These are phyloP conservation scores for Penicillium odoratum DNA, from an alignment of 495 filamentous ascomycete genomes.

Conservation along the genomic window DNA sequence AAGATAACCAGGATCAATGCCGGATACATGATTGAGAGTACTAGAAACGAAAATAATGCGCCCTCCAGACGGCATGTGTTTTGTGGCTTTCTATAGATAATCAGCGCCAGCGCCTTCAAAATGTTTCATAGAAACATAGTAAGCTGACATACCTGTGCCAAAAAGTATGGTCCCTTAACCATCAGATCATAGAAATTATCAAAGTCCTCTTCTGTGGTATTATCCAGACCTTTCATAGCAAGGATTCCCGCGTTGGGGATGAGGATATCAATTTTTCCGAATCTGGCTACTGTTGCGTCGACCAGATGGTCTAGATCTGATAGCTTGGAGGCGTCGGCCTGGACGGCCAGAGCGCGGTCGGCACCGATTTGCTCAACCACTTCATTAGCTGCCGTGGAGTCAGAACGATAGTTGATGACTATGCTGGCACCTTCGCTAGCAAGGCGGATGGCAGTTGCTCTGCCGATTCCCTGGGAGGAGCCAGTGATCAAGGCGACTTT, in stretches of 20 bases:
- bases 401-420: slow-evolving; percentile 62
- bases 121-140: too few relatives aligned
- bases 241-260: slow-evolving; percentile 62
- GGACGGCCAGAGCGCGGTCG: slow-evolving; percentile 53
- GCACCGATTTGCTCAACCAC: slow-evolving; percentile 55
- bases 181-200: slow-evolving; percentile 57
- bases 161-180: slow-evolving; percentile 69
- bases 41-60: slow-evolving; percentile 64
- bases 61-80: slow-evolving; percentile 57
- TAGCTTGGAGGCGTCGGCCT: slow-evolving; percentile 49
- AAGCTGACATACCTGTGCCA: slow-evolving; percentile 49
- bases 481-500: slow-evolving; percentile 51
- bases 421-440: slow-evolving; percentile 60
- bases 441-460: slow-evolving; percentile 54
- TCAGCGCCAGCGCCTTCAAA: not conserved
- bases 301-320: slow-evolving; percentile 43
- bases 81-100: slow-evolving; percentile 52
- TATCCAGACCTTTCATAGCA: slow-evolving; percentile 53
- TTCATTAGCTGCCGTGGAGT: slow-evolving; percentile 52
- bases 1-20: slow-evolving; percentile 58
- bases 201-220: slow-evolving; percentile 59
- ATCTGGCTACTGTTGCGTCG: slow-evolving; percentile 43
- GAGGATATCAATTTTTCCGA: slow-evolving; percentile 61
- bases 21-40: slow-evolving; percentile 42
- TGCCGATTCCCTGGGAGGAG: slow-evolving; percentile 67